Percentiles rank a stretch among this genome's conserved stretches.
Evolutionary conservation across 73 alveolate genomes (phyloP).

Genomic region (Symbiodinium pilosum): DNA sequence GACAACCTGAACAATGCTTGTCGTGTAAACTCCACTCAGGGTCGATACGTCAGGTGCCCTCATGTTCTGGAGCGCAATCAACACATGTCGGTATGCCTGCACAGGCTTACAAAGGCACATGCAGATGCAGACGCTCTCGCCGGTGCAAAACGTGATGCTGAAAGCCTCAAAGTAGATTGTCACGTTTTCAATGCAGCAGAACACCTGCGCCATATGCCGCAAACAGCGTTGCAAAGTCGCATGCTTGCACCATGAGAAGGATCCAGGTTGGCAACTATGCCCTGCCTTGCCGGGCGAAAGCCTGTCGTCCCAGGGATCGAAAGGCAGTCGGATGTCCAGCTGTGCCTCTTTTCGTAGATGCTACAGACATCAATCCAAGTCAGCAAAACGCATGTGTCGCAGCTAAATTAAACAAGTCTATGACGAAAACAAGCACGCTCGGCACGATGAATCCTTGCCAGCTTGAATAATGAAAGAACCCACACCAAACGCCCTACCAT

Average conservation of each 20-base stretch:
- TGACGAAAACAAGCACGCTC: too few species aligned
- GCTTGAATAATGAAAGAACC: too few species aligned
- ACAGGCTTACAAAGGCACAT: not conserved
- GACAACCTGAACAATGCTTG: too few species aligned
- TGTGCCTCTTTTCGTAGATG: slow-evolving; percentile 51
- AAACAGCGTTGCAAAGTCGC: not conserved
- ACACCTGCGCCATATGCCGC: not conserved
- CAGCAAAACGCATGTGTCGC: too few species aligned
- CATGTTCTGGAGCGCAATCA: slow-evolving; percentile 87
- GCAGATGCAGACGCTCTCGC: not conserved
- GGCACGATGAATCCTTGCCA: too few species aligned
- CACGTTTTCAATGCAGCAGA: slow-evolving; percentile 86
- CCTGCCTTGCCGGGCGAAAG: slow-evolving; percentile 83
- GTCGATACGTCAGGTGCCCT: slow-evolving; percentile 57
- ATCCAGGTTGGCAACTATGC: not conserved
- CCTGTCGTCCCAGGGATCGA: slow-evolving; percentile 87
- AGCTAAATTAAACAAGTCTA: too few species aligned
- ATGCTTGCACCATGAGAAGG: too few species aligned
- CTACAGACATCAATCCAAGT: too few species aligned
- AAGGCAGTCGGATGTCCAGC: slow-evolving; percentile 94
- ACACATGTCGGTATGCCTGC: slow-evolving; percentile 77
- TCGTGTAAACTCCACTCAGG: too few species aligned
- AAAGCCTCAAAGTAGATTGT: slow-evolving; percentile 89
- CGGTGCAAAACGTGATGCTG: not conserved
- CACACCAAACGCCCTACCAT: too few species aligned